These are phyloP conservation scores for Cyberlindnera xylosilytica DNA, from an alignment of 805 yeast genomes.

Conservation along the genomic window DNA sequence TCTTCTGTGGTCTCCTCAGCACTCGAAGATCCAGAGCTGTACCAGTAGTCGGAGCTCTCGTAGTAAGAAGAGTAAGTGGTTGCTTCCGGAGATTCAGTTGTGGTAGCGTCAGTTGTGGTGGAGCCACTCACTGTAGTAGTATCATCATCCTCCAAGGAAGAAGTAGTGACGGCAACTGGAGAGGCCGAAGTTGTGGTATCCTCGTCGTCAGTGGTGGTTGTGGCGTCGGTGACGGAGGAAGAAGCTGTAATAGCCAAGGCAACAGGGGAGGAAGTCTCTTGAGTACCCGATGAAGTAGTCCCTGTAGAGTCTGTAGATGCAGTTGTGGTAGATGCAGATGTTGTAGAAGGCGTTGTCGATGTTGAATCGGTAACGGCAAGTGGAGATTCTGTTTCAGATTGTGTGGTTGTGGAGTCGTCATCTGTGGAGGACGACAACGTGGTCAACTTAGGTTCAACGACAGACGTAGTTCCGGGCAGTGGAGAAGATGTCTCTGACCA, in stretches of 20 bases:
- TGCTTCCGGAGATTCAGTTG: neutral
- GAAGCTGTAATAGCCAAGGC: constrained; percentile 2
- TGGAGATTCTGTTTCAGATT: constrained; percentile 1
- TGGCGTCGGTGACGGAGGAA: too few relatives aligned
- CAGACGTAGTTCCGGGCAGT: neutral
- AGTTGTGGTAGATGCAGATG: neutral
- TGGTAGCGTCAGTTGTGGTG: constrained; percentile 4
- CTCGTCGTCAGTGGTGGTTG: neutral
- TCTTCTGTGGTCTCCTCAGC: too few relatives aligned
- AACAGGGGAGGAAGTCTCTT: neutral
- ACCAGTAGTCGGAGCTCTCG: neutral
- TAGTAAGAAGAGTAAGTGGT: constrained; percentile 8
- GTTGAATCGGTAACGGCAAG: neutral
- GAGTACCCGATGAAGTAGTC: constrained; percentile 1
- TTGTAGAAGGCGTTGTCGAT: neutral
- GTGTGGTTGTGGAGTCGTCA: neutral
- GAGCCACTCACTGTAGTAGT: neutral
- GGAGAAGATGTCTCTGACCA: neutral
- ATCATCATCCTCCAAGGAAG: constrained; percentile 1
- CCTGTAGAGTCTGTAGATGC: constrained; percentile 2
- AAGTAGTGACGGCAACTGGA: constrained; percentile 2
- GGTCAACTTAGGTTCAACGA: neutral
- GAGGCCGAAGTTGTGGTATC: constrained; percentile 3
- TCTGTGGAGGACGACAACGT: neutral
- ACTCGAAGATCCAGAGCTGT: too few relatives aligned